Percentiles rank a stretch among this genome's conserved stretches.
These are phyloP conservation scores for Aspergillus candidus DNA, from an alignment of 2,329 filamentous ascomycete species.

Conservation along the genomic window DNA sequence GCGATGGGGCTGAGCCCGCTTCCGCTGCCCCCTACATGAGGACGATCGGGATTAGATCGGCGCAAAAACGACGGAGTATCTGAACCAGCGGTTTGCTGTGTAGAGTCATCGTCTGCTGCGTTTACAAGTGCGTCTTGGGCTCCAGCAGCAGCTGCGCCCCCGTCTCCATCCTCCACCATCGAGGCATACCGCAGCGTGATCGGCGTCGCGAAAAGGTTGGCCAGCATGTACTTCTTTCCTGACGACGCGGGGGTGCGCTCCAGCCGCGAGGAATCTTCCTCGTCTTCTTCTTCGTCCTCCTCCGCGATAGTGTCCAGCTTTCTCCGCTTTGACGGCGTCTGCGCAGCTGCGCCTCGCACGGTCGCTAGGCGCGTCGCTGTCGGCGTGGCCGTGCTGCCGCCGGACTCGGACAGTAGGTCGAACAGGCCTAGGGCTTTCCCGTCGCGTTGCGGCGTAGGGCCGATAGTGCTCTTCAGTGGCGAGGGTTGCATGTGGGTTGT, in stretches of 20 bases:
- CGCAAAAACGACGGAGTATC: slow-evolving; percentile 38
- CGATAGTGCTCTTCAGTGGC: slow-evolving; percentile 37
- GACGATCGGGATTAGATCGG: slow-evolving; percentile 30
- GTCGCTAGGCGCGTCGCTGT: slow-evolving; percentile 24
- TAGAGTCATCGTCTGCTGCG: neutral
- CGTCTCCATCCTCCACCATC: slow-evolving; percentile 32
- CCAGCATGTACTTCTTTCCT: slow-evolving; percentile 40
- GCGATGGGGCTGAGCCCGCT: slow-evolving; percentile 34
- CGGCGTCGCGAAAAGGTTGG: slow-evolving; percentile 42
- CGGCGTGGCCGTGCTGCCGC: slow-evolving; percentile 31
- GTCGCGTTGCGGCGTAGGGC: slow-evolving; percentile 45
- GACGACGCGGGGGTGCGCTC: slow-evolving; percentile 39
- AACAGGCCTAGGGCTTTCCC: slow-evolving; percentile 45
- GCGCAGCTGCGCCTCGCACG: slow-evolving; percentile 22
- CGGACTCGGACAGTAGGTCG: slow-evolving; percentile 41
- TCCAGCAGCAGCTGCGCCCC: neutral
- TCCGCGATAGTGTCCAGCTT: slow-evolving; percentile 25
- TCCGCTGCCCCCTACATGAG: slow-evolving; percentile 7
- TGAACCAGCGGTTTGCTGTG: slow-evolving; percentile 17
- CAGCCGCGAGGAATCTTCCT: slow-evolving; percentile 19
- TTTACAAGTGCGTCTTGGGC: slow-evolving; percentile 6
- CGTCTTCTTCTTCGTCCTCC: slow-evolving; percentile 23
- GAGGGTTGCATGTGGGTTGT: slow-evolving; percentile 24
- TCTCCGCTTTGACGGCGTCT: slow-evolving; percentile 34
- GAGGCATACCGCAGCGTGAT: slow-evolving; percentile 39